phyloP scores from a whole-genome alignment of 2,329 filamentous ascomycete species.

The Zymoseptoria tritici region DNA sequence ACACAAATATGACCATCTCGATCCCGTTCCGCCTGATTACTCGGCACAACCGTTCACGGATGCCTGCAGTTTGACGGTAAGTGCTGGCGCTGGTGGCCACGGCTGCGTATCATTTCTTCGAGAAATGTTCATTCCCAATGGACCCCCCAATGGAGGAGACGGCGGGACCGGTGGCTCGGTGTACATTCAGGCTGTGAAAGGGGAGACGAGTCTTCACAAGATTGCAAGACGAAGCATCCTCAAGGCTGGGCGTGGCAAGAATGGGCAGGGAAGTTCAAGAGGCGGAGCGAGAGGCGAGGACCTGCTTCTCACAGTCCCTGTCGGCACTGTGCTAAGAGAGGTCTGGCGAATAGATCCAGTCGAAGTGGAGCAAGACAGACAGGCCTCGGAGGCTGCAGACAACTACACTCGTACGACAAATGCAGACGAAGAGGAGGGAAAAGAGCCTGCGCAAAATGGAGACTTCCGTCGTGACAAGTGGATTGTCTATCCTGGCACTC shows the following conservation, averaged over 20 bases:
- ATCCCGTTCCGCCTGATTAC: constrained; percentile 80
- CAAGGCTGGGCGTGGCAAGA: constrained; percentile 66
- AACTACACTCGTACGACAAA: constrained; percentile 24
- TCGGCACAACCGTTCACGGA: constrained; percentile 77
- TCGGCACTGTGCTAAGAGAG: constrained; percentile 85
- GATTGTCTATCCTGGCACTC: constrained; percentile 75
- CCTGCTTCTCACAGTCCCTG: constrained; percentile 78
- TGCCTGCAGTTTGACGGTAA: constrained; percentile 67
- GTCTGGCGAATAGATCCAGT: constrained; percentile 70
- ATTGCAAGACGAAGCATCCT: constrained; percentile 68
- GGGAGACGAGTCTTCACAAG: constrained; percentile 90
- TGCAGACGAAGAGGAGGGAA: constrained; percentile 34
- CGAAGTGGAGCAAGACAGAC: constrained; percentile 52
- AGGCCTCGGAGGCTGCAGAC: constrained; percentile 12
- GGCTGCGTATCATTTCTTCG: constrained; percentile 92
- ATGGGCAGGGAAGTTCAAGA: constrained; percentile 65
- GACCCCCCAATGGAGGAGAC: constrained; percentile 89
- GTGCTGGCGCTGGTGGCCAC: constrained; percentile 75
- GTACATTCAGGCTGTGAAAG: constrained; percentile 87
- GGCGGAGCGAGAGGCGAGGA: constrained; percentile 79
- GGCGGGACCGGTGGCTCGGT: constrained; percentile 86
- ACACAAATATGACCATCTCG: constrained; percentile 48
- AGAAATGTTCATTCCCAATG: constrained; percentile 81
- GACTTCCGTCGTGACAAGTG: constrained; percentile 60
- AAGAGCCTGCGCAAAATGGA: constrained; percentile 28